A percentile compares a stretch with the other conserved stretches of the same genome.
These are phyloP conservation scores for Nidula microcarpa DNA, from an alignment of 768 basidiomycete genomes.

Conservation along the genomic window DNA sequence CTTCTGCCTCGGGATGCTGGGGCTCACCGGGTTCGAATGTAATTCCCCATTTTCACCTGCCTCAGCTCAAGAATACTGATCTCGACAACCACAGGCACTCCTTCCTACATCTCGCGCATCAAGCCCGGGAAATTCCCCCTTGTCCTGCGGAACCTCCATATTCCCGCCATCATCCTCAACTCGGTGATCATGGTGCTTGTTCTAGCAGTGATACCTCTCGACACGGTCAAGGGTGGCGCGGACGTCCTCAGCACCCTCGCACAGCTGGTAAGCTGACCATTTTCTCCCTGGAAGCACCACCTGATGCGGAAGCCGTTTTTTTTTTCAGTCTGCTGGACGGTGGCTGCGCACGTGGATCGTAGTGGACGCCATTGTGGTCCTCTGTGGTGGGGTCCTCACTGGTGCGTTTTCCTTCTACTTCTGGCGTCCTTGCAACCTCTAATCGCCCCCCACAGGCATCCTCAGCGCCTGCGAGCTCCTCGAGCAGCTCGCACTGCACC, in stretches of 20 bases:
- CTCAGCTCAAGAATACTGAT: not conserved
- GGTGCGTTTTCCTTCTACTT: conserved; percentile 28
- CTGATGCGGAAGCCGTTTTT: not conserved
- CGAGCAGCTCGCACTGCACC: conserved; percentile 54
- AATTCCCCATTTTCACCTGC: conserved; percentile 6
- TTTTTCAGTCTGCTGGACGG: conserved; percentile 44
- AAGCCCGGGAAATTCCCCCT: conserved; percentile 50
- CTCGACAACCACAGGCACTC: conserved; percentile 36
- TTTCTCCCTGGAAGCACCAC: no score
- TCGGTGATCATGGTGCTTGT: conserved; percentile 55
- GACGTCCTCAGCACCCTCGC: conserved; percentile 70
- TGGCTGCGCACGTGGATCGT: conserved; percentile 66
- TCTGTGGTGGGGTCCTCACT: conserved; percentile 70
- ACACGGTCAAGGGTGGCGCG: conserved; percentile 41
- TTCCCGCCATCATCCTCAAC: conserved; percentile 55
- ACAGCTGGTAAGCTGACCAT: conserved; percentile 32
- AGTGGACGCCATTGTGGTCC: conserved; percentile 65
- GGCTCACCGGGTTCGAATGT: conserved; percentile 74
- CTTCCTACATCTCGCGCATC: conserved; percentile 63
- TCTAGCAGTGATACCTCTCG: conserved; percentile 54
- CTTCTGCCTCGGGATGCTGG: conserved; percentile 68
- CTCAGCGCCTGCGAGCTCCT: conserved; percentile 57
- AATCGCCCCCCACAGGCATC: conserved; percentile 34
- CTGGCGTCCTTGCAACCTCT: not conserved
- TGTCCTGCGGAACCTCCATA: conserved; percentile 64